A percentile compares a stretch with the other conserved stretches of the same genome.
phyloP scores from a whole-genome alignment of 352 stramenopile genomes.

The Globisporangium polare region DNA sequence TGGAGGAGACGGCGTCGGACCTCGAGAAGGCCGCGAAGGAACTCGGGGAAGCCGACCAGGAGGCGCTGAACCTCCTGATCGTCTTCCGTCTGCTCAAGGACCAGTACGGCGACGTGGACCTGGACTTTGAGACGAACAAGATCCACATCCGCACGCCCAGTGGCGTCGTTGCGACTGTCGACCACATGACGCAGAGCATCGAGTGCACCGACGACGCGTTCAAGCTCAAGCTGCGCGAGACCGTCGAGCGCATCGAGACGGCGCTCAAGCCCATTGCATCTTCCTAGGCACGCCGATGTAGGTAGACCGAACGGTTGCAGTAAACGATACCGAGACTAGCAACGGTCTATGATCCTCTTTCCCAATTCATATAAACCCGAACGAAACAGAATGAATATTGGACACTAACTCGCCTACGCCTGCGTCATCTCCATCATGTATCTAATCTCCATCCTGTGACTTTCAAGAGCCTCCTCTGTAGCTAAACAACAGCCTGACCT shows the following conservation, averaged over 20 bases:
- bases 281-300: conserved; percentile 18
- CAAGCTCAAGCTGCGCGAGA: conserved; percentile 64
- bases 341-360: not conserved
- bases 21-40: conserved; percentile 58
- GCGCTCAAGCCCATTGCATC: conserved; percentile 63
- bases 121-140: conserved; percentile 87
- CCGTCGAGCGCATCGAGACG: conserved; percentile 59
- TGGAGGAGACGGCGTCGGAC: conserved; percentile 25
- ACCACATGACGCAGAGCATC: conserved; percentile 56
- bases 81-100: conserved; percentile 83
- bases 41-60: conserved; percentile 67
- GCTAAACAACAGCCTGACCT: too few species aligned
- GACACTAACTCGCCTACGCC: too few species aligned
- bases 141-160: conserved; percentile 83
- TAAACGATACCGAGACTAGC: not conserved
- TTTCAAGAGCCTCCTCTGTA: too few species aligned
- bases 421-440: too few species aligned
- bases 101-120: conserved; percentile 80
- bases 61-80: conserved; percentile 80
- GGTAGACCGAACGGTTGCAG: not conserved
- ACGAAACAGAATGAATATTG: too few species aligned
- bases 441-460: too few species aligned
- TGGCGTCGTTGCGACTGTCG: conserved; percentile 56
- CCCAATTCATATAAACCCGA: too few species aligned
- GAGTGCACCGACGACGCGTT: conserved; percentile 72